Base-by-base conservation (phyloP, 345 rosid genomes). In the Pugionium dolabratum region DNA sequence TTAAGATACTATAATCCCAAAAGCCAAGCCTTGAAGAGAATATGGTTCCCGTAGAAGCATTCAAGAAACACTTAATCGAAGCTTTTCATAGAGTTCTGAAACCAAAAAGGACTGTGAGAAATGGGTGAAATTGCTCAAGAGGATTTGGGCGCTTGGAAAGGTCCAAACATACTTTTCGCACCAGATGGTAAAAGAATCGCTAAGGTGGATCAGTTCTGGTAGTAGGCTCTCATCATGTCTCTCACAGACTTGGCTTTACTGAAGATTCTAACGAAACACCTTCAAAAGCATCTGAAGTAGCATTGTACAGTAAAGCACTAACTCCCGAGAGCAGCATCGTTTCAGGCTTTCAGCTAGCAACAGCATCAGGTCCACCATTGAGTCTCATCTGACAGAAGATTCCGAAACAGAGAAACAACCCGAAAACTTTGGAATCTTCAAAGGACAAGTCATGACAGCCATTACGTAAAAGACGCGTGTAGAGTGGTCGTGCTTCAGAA, bases 121-220 rank as follows among this genome's bases (percentile, higher is more conserved):
- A 74, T 87, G 95, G 97, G 76, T 76, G 29, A 82, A 87, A 50
- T 34, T 87, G 75, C 81, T 89, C 44, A 77, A 48, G 76, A 84
- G 86, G 73, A 89, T 89, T 9, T 89, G 99, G 97, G 91, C 97
- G 33, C 84, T 94, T 61, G 99, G 96, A 81, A 83, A 58, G 99
- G 97, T 62, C 95, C 99, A 10, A 88, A 94, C 74, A 83, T 94
- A 53, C 92, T 94, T 65, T 90, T 94, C 56, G 78, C 83, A 62
- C 92, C 96, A 11, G 87, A 88, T 73, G 62, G 75, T 25, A 76
- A 78, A 74, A 72, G 71, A 64, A 74, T 42, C 18, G 27, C 27
- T 2, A 64, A 63, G 28, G 84, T 61, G 67, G 69, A 51, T 80
- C 86, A 39, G 67, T 81, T 69, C 84, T 86, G 2, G 70, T 94